phyloP scores from a whole-genome alignment of 441 rosid genomes.

The Dalechampia spathulata region DNA sequence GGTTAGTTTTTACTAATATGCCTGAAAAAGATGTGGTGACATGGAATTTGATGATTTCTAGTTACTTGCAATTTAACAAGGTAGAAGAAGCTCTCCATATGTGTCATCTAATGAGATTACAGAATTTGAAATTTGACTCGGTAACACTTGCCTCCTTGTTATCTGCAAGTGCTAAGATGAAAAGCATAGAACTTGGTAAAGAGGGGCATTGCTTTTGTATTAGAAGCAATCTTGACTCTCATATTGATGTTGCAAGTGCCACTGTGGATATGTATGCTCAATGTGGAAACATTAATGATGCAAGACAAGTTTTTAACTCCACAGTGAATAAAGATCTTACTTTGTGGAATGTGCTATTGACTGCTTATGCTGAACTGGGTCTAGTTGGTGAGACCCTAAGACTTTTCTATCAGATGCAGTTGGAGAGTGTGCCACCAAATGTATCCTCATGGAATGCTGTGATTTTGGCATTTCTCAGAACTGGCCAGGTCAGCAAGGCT shows the following conservation, averaged over 20 bases:
- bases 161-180: slow-evolving; percentile 42
- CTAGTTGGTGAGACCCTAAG: slow-evolving; percentile 50
- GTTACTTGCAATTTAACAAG: slow-evolving; percentile 44
- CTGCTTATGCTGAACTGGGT: slow-evolving; percentile 59
- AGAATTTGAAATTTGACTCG: slow-evolving; percentile 54
- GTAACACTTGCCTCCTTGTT: slow-evolving; percentile 60
- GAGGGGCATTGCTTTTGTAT: slow-evolving; percentile 61
- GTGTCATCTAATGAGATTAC: slow-evolving; percentile 47
- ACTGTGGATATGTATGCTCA: slow-evolving; percentile 53
- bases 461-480: slow-evolving; percentile 46
- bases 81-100: slow-evolving; percentile 40
- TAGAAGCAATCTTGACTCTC: slow-evolving; percentile 49
- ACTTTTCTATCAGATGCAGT: slow-evolving; percentile 71
- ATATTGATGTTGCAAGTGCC: slow-evolving; percentile 46
- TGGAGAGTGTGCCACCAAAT: slow-evolving; percentile 56
- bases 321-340: slow-evolving; percentile 37
- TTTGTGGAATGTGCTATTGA: slow-evolving; percentile 56
- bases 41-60: slow-evolving; percentile 70
- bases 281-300: slow-evolving; percentile 46
- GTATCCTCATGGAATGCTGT: slow-evolving; percentile 62
- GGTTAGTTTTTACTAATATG: slow-evolving; percentile 46
- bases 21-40: slow-evolving; percentile 55
- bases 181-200: slow-evolving; percentile 43
- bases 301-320: slow-evolving; percentile 44
- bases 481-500: slow-evolving; percentile 44